Conservation (phyloP, 225 moss, liverwort and hornwort species). For the Marchantia paleacea region DNA sequence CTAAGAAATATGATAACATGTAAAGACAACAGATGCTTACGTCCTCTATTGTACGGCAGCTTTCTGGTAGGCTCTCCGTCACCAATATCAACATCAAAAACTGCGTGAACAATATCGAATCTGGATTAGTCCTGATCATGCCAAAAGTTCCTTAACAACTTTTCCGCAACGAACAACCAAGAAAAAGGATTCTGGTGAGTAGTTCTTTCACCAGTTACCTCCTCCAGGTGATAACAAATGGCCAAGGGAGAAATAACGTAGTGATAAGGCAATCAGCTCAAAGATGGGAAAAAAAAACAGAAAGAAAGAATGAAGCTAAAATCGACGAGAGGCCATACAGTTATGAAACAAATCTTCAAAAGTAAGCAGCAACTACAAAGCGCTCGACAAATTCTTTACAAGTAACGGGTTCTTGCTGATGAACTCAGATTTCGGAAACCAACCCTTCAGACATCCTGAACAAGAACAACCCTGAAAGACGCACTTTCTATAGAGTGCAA, state of each 20-base stretch:
- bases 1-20: background rate
- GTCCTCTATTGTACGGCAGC: conserved; percentile 83
- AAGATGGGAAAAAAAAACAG: background rate
- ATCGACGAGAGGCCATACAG: no score
- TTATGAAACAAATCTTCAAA: background rate
- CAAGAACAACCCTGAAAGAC: background rate
- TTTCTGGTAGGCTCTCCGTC: conserved; percentile 90
- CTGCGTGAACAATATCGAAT: conserved; percentile 40
- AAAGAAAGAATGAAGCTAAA: no score
- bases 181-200: background rate
- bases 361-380: background rate
- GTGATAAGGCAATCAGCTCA: background rate
- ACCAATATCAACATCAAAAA: conserved; percentile 97
- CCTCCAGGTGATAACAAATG: background rate
- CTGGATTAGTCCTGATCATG: background rate
- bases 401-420: background rate
- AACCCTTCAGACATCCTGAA: background rate
- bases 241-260: background rate
- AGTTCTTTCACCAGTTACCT: background rate
- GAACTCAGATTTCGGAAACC: background rate
- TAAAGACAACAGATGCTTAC: conserved; percentile 39
- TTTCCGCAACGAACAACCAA: background rate
- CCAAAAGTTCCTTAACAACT: background rate
- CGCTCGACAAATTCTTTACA: background rate
- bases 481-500: background rate